Evolutionary conservation across 192 early-diverging fungal species (phyloP).

Genomic region (Dispira parvispora): DNA sequence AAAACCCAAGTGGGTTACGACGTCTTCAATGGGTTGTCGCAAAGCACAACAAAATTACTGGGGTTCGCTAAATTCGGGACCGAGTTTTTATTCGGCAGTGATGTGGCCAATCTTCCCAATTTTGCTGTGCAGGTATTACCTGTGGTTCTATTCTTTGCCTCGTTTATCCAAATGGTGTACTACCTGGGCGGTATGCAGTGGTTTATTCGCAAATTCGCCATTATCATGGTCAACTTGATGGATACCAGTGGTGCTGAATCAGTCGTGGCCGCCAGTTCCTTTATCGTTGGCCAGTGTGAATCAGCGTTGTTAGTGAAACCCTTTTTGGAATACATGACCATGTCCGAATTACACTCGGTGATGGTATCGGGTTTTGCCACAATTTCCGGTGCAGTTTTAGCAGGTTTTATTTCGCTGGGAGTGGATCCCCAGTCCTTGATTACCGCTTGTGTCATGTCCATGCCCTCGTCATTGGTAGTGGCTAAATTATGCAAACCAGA

Average conservation of each 20-base stretch:
- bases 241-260: constrained; percentile 68
- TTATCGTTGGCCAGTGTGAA: constrained; percentile 73
- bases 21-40: constrained; percentile 54
- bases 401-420: constrained; percentile 56
- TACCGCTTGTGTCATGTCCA: constrained; percentile 80
- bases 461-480: constrained; percentile 65
- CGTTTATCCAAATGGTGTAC: constrained; percentile 68
- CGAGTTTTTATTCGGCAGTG: constrained; percentile 47
- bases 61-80: constrained; percentile 49
- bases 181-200: constrained; percentile 73
- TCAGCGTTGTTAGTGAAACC: constrained; percentile 65
- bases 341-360: constrained; percentile 69
- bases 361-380: constrained; percentile 86
- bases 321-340: constrained; percentile 68
- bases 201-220: constrained; percentile 46
- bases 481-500: constrained; percentile 81
- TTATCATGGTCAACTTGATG: constrained; percentile 44
- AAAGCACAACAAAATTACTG: constrained; percentile 38
- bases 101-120: constrained; percentile 19
- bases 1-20: constrained; percentile 47
- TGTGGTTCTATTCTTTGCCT: constrained; percentile 75
- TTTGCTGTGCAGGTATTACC: constrained; percentile 65
- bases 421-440: constrained; percentile 46
- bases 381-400: constrained; percentile 66
- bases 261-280: constrained; percentile 67